These are phyloP conservation scores for Striga asiatica DNA, from an alignment of 257 asterid genomes.

Conservation along the genomic window DNA sequence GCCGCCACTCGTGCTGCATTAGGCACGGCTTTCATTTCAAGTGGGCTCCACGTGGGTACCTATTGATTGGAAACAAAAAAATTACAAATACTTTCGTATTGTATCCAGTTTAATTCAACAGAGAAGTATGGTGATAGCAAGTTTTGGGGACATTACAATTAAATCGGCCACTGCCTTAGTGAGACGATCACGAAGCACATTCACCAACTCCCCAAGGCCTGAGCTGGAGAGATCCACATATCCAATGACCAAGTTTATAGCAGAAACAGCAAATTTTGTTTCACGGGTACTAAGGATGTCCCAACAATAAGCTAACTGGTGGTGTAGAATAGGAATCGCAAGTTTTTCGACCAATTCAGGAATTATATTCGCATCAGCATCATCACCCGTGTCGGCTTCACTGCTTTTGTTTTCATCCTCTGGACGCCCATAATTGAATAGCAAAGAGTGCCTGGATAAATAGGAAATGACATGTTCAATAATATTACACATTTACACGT, in stretches of 20 bases:
- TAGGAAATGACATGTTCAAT: background rate
- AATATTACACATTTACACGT: background rate
- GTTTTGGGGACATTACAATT: constrained; percentile 37
- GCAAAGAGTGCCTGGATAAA: constrained; percentile 66
- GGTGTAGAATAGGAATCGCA: constrained; percentile 80
- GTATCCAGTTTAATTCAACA: background rate
- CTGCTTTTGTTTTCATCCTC: constrained; percentile 38
- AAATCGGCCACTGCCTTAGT: constrained; percentile 66
- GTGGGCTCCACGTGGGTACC: constrained; percentile 85
- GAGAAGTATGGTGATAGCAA: too few relatives aligned
- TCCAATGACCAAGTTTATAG: constrained; percentile 53
- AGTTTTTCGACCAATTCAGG: constrained; percentile 78
- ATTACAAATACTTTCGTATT: background rate
- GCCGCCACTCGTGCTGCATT: constrained; percentile 86
- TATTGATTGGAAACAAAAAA: constrained; percentile 16
- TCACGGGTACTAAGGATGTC: constrained; percentile 81
- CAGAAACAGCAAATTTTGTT: constrained; percentile 66
- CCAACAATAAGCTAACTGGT: constrained; percentile 70
- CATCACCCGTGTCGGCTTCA: constrained; percentile 44
- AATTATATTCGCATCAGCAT: constrained; percentile 72
- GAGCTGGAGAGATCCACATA: constrained; percentile 63
- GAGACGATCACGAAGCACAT: constrained; percentile 72
- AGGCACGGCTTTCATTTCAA: constrained; percentile 61
- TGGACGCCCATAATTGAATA: constrained; percentile 59
- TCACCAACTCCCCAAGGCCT: constrained; percentile 49